phyloP scores from a whole-genome alignment of 2,329 filamentous ascomycete species.

The Aspergillus vadensis region DNA sequence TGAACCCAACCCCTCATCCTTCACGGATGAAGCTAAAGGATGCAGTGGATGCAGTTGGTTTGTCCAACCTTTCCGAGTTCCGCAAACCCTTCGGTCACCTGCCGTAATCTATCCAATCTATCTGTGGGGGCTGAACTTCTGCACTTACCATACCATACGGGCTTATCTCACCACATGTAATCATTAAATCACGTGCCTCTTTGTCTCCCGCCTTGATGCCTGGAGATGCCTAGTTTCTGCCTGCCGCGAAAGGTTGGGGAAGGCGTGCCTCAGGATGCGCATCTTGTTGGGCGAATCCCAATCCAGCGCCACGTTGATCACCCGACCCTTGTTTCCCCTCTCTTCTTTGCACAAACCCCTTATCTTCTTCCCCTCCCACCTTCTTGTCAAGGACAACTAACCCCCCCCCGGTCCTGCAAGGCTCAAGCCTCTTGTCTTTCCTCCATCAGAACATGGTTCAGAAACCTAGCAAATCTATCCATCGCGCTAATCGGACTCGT shows the following conservation, averaged over 20 bases:
- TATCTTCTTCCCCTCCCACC: slow-evolving; percentile 2
- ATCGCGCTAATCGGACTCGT: slow-evolving; percentile 16
- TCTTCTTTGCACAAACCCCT: not conserved
- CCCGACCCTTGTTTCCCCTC: slow-evolving; percentile 10
- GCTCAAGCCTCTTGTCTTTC: not conserved
- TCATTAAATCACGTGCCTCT: not conserved
- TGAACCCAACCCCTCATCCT: not conserved
- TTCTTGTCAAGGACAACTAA: slow-evolving; percentile 4
- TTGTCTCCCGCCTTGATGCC: slow-evolving; percentile 7
- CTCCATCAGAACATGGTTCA: slow-evolving; percentile 18
- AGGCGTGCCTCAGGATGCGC: not conserved
- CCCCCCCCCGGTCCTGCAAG: slow-evolving; percentile 1
- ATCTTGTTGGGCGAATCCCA: slow-evolving; percentile 8
- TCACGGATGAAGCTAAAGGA: not conserved
- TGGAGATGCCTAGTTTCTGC: not conserved
- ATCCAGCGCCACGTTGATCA: slow-evolving; percentile 14
- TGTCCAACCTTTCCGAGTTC: not conserved
- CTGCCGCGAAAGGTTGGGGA: not conserved
- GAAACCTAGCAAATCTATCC: slow-evolving; percentile 17
- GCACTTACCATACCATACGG: not conserved
- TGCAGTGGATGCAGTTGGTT: not conserved
- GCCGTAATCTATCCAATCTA: not conserved
- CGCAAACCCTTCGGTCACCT: not conserved
- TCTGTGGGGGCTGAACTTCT: not conserved
- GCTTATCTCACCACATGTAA: not conserved